Percentiles rank a stretch among this genome's conserved stretches.
Evolutionary conservation across 331 rosid species (phyloP).

Genomic region (Dryas integrifolia): DNA sequence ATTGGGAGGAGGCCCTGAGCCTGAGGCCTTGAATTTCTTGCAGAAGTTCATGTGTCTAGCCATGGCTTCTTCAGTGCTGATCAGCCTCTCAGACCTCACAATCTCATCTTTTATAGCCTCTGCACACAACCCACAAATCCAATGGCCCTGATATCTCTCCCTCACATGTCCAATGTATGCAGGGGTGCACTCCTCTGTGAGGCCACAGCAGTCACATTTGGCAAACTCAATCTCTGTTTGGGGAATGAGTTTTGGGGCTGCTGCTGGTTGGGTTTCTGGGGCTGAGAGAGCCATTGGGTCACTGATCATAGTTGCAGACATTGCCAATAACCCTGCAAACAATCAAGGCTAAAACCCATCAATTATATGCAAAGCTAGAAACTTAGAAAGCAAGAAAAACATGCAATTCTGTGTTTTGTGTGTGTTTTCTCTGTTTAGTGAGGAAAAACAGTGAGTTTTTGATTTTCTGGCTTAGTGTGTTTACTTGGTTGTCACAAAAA

Average conservation of each 20-base stretch:
- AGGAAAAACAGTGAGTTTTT: background rate
- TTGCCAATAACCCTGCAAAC: conserved; percentile 58
- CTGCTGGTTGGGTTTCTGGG: conserved; percentile 50
- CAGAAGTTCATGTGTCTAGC: conserved; percentile 71
- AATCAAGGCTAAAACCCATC: background rate
- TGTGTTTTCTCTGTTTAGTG: background rate
- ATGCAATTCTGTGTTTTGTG: no score
- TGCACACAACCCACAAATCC: conserved; percentile 91
- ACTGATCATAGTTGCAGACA: conserved; percentile 65
- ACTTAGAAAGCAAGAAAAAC: no score
- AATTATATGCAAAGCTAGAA: background rate
- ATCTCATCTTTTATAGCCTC: conserved; percentile 90
- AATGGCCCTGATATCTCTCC: conserved; percentile 62
- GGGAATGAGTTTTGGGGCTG: conserved; percentile 35
- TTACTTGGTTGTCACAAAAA: background rate
- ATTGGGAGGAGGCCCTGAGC: conserved; percentile 65
- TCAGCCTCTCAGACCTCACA: conserved; percentile 64
- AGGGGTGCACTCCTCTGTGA: conserved; percentile 90
- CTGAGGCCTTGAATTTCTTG: conserved; percentile 59
- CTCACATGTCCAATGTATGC: conserved; percentile 74
- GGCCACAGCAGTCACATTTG: conserved; percentile 82
- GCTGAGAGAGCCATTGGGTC: conserved; percentile 56
- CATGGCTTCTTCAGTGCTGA: conserved; percentile 90
- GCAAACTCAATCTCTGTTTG: conserved; percentile 70
- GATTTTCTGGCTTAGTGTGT: background rate